phyloP scores from a whole-genome alignment of 208 protist genomes.

The Leishmania amazonensis region DNA sequence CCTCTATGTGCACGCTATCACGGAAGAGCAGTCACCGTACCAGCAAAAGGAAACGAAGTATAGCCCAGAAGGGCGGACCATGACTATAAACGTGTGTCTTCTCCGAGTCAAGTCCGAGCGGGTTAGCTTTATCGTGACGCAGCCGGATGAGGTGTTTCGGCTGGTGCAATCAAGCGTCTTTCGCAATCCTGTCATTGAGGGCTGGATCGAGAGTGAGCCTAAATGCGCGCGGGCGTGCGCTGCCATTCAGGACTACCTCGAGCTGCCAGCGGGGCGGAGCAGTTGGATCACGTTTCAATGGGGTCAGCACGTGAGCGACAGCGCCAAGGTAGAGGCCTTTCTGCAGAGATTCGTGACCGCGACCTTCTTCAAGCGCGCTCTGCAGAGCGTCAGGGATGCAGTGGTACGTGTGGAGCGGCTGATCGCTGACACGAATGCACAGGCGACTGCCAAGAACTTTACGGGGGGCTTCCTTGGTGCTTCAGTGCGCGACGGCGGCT shows the following conservation, averaged over 20 bases:
- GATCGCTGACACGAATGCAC: conserved; percentile 11
- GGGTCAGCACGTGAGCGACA: conserved; percentile 57
- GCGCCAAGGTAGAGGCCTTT: conserved; percentile 64
- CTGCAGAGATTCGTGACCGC: conserved; percentile 64
- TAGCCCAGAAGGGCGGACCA: conserved; percentile 62
- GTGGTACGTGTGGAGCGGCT: conserved; percentile 37
- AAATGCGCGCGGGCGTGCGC: conserved; percentile 47
- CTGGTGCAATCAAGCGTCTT: conserved; percentile 81
- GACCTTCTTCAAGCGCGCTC: conserved; percentile 49
- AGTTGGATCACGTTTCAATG: conserved; percentile 76
- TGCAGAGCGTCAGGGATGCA: conserved; percentile 41
- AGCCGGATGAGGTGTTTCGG: conserved; percentile 55
- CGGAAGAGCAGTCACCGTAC: conserved; percentile 19
- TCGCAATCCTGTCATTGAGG: conserved; percentile 84
- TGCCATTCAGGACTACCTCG: conserved; percentile 55
- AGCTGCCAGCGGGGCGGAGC: conserved; percentile 6
- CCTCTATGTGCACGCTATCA: conserved; percentile 41
- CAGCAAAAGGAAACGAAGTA: conserved; percentile 46
- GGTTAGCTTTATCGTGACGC: conserved; percentile 62
- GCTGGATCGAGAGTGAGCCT: conserved; percentile 68
- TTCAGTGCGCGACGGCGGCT: conserved; percentile 3
- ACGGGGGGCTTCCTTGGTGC: neutral
- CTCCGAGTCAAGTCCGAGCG: conserved; percentile 44
- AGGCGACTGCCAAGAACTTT: neutral
- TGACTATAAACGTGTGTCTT: conserved; percentile 64